phyloP scores from a whole-genome alignment of 2,329 filamentous ascomycete genomes.

The Penicillium palitans region DNA sequence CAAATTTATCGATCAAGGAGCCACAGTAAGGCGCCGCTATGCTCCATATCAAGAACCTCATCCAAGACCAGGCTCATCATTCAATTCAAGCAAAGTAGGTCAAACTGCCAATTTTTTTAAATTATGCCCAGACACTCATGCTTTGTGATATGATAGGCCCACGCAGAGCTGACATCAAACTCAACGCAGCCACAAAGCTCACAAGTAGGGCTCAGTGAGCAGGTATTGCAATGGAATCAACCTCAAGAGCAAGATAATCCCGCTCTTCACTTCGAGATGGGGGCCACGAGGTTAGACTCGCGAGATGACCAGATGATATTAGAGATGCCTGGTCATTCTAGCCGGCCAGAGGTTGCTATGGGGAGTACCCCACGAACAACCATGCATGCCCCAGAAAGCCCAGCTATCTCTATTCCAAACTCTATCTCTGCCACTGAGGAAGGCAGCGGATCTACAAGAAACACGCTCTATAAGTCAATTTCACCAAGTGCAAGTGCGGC shows the following conservation, averaged over 20 bases:
- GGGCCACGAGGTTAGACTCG: background rate
- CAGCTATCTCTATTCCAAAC: background rate
- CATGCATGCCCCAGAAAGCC: background rate
- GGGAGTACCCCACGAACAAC: background rate
- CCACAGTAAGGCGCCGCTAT: constrained; percentile 42
- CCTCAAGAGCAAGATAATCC: background rate
- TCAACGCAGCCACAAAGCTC: background rate
- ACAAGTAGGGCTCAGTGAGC: background rate
- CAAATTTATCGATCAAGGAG: constrained; percentile 47
- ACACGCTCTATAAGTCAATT: constrained; percentile 4
- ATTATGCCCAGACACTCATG: background rate
- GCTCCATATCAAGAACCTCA: constrained; percentile 38
- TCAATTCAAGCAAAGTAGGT: constrained; percentile 8
- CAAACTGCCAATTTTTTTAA: background rate
- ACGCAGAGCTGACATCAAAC: constrained; percentile 1
- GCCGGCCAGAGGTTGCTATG: background rate
- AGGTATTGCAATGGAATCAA: background rate
- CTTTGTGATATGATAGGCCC: constrained; percentile 3
- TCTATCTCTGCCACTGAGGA: background rate
- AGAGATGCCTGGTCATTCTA: constrained; percentile 2
- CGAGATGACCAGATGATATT: background rate
- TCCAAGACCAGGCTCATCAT: constrained; percentile 7
- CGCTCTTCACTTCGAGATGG: background rate
- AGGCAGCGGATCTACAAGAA: constrained; percentile 4
- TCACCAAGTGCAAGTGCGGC: constrained; percentile 15